These are phyloP conservation scores for Tuber borchii DNA, from an alignment of 495 filamentous ascomycete species.

Conservation along the genomic window DNA sequence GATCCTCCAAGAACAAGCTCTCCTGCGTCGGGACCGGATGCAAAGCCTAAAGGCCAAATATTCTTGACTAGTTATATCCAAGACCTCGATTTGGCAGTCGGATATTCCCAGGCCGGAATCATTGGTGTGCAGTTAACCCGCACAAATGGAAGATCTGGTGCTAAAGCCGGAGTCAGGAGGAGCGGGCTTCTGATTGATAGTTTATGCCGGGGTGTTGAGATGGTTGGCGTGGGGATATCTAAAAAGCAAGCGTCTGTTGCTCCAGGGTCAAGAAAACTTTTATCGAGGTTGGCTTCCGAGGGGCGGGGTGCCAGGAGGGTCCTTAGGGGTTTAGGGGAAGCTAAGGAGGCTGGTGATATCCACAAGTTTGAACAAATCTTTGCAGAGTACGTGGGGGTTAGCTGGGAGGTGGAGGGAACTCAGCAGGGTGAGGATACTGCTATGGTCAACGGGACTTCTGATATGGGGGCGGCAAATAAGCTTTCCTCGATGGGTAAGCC, in stretches of 20 bases:
- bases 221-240: neutral
- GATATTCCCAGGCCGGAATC: constrained; percentile 37
- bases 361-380: constrained; percentile 29
- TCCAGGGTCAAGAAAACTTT: constrained; percentile 3
- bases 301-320: constrained; percentile 8
- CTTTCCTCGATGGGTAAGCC: neutral
- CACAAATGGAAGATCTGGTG: constrained; percentile 11
- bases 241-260: neutral
- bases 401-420: neutral
- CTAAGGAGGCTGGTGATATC: constrained; percentile 12
- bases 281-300: constrained; percentile 12
- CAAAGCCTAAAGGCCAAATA: constrained; percentile 21
- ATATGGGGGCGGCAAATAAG: neutral
- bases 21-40: constrained; percentile 11
- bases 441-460: constrained; percentile 24
- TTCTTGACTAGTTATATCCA: constrained; percentile 32
- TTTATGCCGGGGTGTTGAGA: constrained; percentile 34
- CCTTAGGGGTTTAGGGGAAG: constrained; percentile 16
- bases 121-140: constrained; percentile 36
- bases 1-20: constrained; percentile 23
- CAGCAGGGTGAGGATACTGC: constrained; percentile 13
- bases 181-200: constrained; percentile 37
- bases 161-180: constrained; percentile 13
- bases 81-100: constrained; percentile 36
- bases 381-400: constrained; percentile 23